These are phyloP conservation scores for Digitaria exilis DNA, from an alignment of 202 grass and related monocot genomes.

Conservation along the genomic window DNA sequence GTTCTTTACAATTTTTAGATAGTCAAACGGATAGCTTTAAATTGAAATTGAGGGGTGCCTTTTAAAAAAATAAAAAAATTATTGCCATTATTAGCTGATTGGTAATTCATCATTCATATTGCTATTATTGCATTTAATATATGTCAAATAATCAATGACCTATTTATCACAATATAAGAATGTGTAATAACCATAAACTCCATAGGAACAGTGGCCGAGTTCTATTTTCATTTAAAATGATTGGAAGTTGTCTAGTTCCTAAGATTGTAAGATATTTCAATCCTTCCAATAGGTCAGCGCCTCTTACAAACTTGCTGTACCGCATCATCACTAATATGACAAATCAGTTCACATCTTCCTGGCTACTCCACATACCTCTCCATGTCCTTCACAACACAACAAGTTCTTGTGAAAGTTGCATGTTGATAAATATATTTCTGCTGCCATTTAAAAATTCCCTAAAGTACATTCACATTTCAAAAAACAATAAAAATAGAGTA, in stretches of 20 bases:
- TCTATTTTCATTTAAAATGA: conserved; percentile 1
- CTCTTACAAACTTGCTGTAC: neutral
- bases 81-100: conserved; percentile 9
- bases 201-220: neutral
- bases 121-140: conserved; percentile 11
- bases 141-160: neutral
- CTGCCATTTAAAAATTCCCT: neutral
- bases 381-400: neutral
- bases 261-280: neutral
- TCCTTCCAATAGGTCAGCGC: neutral
- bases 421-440: neutral
- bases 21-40: conserved; percentile 3
- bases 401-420: neutral
- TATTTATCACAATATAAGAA: neutral
- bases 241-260: neutral
- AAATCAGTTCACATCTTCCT: conserved; percentile 6
- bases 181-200: neutral
- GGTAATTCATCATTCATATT: conserved; percentile 2
- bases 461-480: neutral
- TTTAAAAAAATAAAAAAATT: neutral
- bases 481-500: neutral
- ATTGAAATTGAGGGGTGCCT: conserved; percentile 15
- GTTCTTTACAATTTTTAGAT: neutral
- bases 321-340: neutral
- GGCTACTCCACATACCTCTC: neutral